Percentiles rank a stretch among this genome's conserved stretches.
phyloP scores from a whole-genome alignment of 108 stramenopile genomes.

The Stephanodiscus minutulus region DNA sequence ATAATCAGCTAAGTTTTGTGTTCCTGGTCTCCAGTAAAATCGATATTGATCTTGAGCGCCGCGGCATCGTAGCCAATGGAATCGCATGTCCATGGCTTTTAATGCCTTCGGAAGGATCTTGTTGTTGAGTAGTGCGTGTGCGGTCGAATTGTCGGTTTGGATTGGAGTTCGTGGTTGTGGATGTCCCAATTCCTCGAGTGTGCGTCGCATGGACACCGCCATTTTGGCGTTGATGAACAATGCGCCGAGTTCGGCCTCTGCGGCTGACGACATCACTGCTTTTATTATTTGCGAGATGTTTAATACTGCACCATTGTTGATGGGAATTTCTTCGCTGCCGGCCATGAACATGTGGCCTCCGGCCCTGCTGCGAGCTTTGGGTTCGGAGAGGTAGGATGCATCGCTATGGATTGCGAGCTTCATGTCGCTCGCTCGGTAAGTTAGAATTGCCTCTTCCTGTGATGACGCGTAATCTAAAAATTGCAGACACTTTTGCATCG shows the following conservation, averaged over 20 bases:
- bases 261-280: background rate
- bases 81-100: background rate
- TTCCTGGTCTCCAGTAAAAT: background rate
- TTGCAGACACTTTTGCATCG: background rate
- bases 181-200: background rate
- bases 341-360: background rate
- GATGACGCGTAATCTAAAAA: background rate
- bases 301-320: background rate
- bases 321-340: background rate
- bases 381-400: background rate
- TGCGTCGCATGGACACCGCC: background rate
- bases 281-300: background rate
- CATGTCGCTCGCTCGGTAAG: background rate
- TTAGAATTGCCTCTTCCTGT: background rate
- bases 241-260: background rate
- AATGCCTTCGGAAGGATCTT: too few relatives aligned
- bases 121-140: background rate
- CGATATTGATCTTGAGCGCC: background rate
- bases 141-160: background rate
- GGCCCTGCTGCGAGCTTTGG: background rate
- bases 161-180: background rate
- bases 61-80: background rate
- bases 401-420: background rate
- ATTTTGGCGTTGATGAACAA: background rate
- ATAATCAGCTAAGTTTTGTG: background rate